phyloP scores from a whole-genome alignment of 2,329 filamentous ascomycete species.

The Alternaria burnsii region DNA sequence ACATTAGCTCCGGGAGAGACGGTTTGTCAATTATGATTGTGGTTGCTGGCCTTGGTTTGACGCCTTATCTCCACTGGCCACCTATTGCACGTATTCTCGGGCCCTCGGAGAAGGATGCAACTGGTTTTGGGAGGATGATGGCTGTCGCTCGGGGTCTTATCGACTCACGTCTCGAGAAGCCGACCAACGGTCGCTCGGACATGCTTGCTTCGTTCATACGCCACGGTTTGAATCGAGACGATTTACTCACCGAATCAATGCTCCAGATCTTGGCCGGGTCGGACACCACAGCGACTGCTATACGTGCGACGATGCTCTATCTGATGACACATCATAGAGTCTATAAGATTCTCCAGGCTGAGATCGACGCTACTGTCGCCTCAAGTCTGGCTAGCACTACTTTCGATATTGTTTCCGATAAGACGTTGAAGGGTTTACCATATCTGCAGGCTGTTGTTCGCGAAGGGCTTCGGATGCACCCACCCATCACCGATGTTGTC shows the following conservation, averaged over 20 bases:
- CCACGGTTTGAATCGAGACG: slow-evolving; percentile 52
- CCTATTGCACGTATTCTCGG: slow-evolving; percentile 31
- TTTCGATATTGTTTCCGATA: slow-evolving; percentile 57
- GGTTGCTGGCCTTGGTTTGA: slow-evolving; percentile 20
- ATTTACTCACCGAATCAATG: slow-evolving; percentile 53
- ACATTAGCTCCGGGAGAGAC: slow-evolving; percentile 55
- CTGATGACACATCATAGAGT: slow-evolving; percentile 59
- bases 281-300: slow-evolving; percentile 65
- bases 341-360: slow-evolving; percentile 54
- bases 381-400: slow-evolving; percentile 23
- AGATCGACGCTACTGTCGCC: slow-evolving; percentile 54
- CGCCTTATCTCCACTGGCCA: slow-evolving; percentile 25
- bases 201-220: slow-evolving; percentile 63
- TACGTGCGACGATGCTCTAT: slow-evolving; percentile 62
- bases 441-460: slow-evolving; percentile 59
- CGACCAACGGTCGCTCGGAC: slow-evolving; percentile 57
- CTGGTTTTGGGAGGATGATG: slow-evolving; percentile 36
- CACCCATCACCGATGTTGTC: slow-evolving; percentile 41
- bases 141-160: slow-evolving; percentile 27
- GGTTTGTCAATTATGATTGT: slow-evolving; percentile 16
- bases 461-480: slow-evolving; percentile 54
- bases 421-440: slow-evolving; percentile 47
- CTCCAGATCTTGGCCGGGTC: slow-evolving; percentile 63
- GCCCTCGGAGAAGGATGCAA: slow-evolving; percentile 44
- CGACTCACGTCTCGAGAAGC: slow-evolving; percentile 34